Base-by-base conservation (phyloP, 1,284 basidiomycete species). In the Naganishia albida region DNA sequence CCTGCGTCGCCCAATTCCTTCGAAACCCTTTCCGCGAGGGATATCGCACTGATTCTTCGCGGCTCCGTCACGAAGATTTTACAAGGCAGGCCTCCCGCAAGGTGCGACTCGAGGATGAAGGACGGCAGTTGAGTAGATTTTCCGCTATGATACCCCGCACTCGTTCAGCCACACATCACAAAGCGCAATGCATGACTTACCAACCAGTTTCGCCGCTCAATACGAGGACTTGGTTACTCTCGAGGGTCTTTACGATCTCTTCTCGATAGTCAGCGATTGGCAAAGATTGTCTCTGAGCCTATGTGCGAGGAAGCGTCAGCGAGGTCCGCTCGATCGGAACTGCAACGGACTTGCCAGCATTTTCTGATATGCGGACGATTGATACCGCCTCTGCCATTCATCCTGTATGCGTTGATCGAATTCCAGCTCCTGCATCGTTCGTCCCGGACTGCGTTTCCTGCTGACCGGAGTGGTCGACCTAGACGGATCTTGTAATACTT, bases 171-270 rank as follows among this genome's bases (percentile, higher is more conserved):
- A 65, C 30, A 15, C 20, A 46, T 16, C 20, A n/a, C 10, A 28
- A 43, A 43, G 50, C 20, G 44, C n/a, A 46, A 28, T 7, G 30
- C 20, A 13, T 26, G 12, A 71, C 80, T 73, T 71, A 90, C 90
- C 93, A 99, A 71, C 96, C 96, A 4, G 96, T 99, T 81, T 99
- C 96, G 50, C 96, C 96, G 72, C 93, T 95, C 0, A 99, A 82
- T 0, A 99, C 93, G 44, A 98, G 82, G 18, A 97, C 85, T 73
- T 96, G 94, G 6, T 87, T 87, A n/a, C 82, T 78, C 53, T 90
- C 87, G 51, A 99, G 80, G 0, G 85, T 84, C 6, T 85, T 81
- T 23, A 91, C 80, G 62, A 99, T 96, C 52, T 86, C 80, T 3
- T 88, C 76, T 34, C 92, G 86, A 80, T 92, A 94, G 18, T 84